phyloP scores from a whole-genome alignment of 352 stramenopile species.

The Elongisporangium senticosum region DNA sequence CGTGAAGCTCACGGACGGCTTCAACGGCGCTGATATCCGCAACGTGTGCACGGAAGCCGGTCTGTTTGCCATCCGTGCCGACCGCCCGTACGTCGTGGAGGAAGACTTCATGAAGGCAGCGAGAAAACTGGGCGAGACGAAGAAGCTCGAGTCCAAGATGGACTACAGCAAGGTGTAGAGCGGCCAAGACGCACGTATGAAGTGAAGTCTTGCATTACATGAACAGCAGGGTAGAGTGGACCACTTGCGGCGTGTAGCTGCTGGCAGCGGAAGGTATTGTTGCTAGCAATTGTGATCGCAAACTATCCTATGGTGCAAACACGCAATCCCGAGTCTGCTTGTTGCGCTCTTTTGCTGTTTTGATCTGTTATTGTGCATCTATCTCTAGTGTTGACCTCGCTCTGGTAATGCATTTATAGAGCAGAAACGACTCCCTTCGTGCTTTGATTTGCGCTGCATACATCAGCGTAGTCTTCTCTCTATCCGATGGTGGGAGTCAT shows the following conservation, averaged over 20 bases:
- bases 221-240: background rate
- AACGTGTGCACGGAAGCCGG: conserved; percentile 97
- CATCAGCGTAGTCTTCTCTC: too few species aligned
- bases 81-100: conserved; percentile 98
- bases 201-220: background rate
- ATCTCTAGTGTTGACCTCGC: too few species aligned
- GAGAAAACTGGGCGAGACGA: conserved; percentile 98
- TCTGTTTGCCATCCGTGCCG: conserved; percentile 98
- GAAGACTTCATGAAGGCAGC: conserved; percentile 99
- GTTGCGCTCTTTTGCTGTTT: too few species aligned
- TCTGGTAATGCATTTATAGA: too few species aligned
- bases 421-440: too few species aligned
- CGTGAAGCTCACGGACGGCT: conserved; percentile 98
- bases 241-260: background rate
- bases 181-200: background rate
- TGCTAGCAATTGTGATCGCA: too few species aligned
- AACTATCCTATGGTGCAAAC: too few species aligned
- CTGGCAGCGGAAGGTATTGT: too few species aligned
- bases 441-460: too few species aligned
- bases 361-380: too few species aligned
- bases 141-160: conserved; percentile 99
- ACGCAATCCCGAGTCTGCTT: too few species aligned
- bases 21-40: conserved; percentile 99
- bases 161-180: conserved; percentile 99
- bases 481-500: too few species aligned